Evolutionary conservation across 495 filamentous ascomycete genomes (phyloP).

Genomic region (Trichoderma parareesei): DNA sequence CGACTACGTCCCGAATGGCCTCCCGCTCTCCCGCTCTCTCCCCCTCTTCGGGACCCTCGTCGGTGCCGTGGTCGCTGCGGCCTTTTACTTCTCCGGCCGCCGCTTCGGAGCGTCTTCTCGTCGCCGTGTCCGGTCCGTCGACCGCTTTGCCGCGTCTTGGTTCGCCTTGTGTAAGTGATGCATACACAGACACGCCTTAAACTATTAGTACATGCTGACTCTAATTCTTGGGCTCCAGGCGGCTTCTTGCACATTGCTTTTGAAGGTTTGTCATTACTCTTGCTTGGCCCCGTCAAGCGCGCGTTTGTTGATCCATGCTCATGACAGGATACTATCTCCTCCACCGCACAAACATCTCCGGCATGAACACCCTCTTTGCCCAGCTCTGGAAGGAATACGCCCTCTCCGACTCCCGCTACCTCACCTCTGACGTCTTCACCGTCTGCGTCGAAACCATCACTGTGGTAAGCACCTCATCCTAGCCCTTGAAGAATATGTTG

Average conservation of each 20-base stretch:
- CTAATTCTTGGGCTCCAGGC: constrained; percentile 18
- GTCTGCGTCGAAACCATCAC: constrained; percentile 80
- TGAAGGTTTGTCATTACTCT: constrained; percentile 43
- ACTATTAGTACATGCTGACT: constrained; percentile 16
- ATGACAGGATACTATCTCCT: constrained; percentile 63
- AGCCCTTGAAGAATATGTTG: neutral
- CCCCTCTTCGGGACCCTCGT: constrained; percentile 38
- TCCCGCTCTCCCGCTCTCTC: constrained; percentile 40
- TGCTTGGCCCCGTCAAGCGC: neutral
- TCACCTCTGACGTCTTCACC: constrained; percentile 71
- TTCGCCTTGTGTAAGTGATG: constrained; percentile 44
- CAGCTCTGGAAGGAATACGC: constrained; percentile 90
- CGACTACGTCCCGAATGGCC: constrained; percentile 47
- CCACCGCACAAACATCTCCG: constrained; percentile 45
- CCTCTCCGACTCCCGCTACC: constrained; percentile 72
- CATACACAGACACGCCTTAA: constrained; percentile 12
- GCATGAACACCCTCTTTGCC: constrained; percentile 48
- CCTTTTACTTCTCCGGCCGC: constrained; percentile 35
- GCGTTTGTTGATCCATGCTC: neutral
- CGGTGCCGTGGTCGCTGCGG: constrained; percentile 33
- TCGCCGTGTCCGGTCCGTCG: constrained; percentile 19
- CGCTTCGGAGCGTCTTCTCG: constrained; percentile 20
- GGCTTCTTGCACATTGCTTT: constrained; percentile 71
- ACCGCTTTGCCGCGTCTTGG: constrained; percentile 42
- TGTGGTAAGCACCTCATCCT: constrained; percentile 20